These are phyloP conservation scores for Kodamaea arcana DNA, from an alignment of 1,139 yeast species.

Conservation along the genomic window DNA sequence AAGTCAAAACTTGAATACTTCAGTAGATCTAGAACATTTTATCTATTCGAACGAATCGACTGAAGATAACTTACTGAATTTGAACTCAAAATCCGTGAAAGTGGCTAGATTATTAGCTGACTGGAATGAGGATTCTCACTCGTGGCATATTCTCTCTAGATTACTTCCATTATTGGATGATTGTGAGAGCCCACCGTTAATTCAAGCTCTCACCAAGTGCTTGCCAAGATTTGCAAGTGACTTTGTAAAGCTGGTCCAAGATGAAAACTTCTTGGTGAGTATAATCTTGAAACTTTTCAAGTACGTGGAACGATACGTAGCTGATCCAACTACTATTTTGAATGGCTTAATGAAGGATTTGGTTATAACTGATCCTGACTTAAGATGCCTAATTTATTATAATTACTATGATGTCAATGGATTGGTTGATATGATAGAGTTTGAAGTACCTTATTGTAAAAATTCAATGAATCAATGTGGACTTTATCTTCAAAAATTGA, in stretches of 20 bases:
- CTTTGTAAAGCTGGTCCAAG: slow-evolving; percentile 2
- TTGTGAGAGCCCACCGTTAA: slow-evolving; percentile 8
- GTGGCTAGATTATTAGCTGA: slow-evolving; percentile 12
- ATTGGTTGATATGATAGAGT: slow-evolving; percentile 12
- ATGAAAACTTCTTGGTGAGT: slow-evolving; percentile 3
- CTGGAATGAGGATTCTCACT: neutral
- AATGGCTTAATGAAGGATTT: slow-evolving; percentile 14
- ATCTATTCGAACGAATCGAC: slow-evolving; percentile 12
- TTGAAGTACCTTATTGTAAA: slow-evolving; percentile 2
- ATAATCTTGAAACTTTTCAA: slow-evolving; percentile 5
- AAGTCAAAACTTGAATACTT: slow-evolving; percentile 11
- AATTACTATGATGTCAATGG: slow-evolving; percentile 22
- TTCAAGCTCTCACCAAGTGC: slow-evolving; percentile 13
- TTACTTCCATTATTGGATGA: slow-evolving; percentile 3
- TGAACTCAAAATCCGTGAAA: slow-evolving; percentile 17
- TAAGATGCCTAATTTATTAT: slow-evolving; percentile 13
- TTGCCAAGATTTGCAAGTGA: slow-evolving; percentile 6
- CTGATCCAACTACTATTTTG: slow-evolving; percentile 10
- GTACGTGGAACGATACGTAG: slow-evolving; percentile 9
- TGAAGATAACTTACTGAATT: slow-evolving; percentile 10
- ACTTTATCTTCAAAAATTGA: slow-evolving; percentile 16
- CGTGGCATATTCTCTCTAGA: slow-evolving; percentile 3
- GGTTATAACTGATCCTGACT: slow-evolving; percentile 9
- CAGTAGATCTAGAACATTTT: slow-evolving; percentile 21
- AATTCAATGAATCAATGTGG: slow-evolving; percentile 17